Conservation (phyloP, 176 grass and related monocot species). For the Urochloa ruziziensis region DNA sequence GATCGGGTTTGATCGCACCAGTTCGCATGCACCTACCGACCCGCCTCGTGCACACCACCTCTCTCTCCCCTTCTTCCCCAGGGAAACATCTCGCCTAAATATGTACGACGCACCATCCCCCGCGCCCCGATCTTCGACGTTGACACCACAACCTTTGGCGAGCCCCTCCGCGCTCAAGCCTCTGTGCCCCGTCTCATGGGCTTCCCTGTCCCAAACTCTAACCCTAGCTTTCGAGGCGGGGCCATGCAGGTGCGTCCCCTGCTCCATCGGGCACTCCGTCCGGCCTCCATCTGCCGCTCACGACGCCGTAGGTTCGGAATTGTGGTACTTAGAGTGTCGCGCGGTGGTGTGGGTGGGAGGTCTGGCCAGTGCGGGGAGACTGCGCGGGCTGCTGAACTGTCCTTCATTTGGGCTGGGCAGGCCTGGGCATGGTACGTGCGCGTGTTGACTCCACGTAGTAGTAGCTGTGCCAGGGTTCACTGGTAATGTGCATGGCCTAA, state of each 20-base stretch:
- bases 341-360: neutral
- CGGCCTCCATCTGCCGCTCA: neutral
- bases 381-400: constrained; percentile 26
- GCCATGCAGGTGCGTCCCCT: constrained; percentile 30
- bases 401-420: constrained; percentile 28
- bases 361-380: neutral
- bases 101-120: constrained; percentile 22
- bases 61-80: constrained; percentile 11
- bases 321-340: constrained; percentile 9
- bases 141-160: neutral
- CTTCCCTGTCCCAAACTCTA: constrained; percentile 50
- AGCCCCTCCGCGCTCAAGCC: neutral
- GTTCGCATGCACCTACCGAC: constrained; percentile 2
- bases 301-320: constrained; percentile 1
- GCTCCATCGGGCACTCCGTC: neutral
- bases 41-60: constrained; percentile 6
- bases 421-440: neutral
- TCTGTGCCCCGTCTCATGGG: neutral
- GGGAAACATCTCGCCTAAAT: constrained; percentile 32
- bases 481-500: constrained; percentile 10
- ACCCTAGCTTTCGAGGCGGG: constrained; percentile 50
- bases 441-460: neutral
- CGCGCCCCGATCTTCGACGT: constrained; percentile 33
- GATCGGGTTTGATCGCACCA: constrained; percentile 33
- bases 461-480: neutral